These are phyloP conservation scores for Solanum paucissectum DNA, from an alignment of 257 asterid species.

Conservation along the genomic window DNA sequence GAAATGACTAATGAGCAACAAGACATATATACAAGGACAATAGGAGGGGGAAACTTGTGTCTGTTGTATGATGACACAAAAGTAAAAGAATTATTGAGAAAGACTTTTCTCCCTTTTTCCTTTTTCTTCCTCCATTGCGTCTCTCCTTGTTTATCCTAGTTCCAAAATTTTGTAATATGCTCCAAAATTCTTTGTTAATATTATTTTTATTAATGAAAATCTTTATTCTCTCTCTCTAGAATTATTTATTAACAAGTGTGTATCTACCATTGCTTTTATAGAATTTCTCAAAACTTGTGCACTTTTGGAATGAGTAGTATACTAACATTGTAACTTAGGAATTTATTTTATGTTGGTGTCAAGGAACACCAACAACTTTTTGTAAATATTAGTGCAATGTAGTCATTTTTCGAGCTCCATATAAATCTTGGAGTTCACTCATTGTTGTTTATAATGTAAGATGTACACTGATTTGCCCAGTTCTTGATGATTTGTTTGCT, in stretches of 20 bases:
- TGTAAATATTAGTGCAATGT: not conserved
- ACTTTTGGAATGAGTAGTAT: not conserved
- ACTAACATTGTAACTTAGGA: not conserved
- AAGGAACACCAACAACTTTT: not conserved
- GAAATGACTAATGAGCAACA: not conserved
- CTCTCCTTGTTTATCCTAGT: not conserved
- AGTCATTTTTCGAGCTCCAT: not conserved
- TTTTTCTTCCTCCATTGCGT: not conserved
- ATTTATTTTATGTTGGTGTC: not conserved
- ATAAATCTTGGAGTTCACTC: not conserved
- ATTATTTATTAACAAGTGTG: not conserved
- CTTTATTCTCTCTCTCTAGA: not conserved
- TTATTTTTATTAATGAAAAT: slow-evolving; percentile 4
- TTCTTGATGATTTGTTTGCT: not conserved
- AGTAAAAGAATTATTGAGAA: not conserved
- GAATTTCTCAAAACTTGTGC: not conserved
- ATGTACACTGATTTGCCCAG: not conserved
- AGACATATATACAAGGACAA: not conserved
- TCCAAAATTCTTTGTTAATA: slow-evolving; percentile 20
- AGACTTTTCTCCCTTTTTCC: not conserved
- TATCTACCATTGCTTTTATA: not conserved
- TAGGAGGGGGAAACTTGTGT: not conserved
- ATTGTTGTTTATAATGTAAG: not conserved
- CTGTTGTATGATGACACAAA: not conserved
- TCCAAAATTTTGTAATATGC: slow-evolving; percentile 24